These are phyloP conservation scores for Ascochyta viciae-villosae DNA, from an alignment of 2,329 filamentous ascomycete genomes.

Conservation along the genomic window DNA sequence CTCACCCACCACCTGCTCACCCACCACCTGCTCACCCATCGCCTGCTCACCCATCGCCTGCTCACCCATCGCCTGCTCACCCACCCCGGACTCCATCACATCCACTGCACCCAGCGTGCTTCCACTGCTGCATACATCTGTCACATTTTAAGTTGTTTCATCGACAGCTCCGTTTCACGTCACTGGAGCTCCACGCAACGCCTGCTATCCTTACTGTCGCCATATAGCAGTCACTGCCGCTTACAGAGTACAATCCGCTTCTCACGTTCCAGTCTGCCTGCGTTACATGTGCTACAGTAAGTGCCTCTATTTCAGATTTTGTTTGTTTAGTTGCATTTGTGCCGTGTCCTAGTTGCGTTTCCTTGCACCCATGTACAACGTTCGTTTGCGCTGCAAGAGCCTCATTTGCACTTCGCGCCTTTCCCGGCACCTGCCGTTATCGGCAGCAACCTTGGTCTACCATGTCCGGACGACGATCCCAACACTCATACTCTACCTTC, in stretches of 20 bases:
- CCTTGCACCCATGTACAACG: neutral
- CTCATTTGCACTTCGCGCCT: neutral
- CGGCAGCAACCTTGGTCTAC: neutral
- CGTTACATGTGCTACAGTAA: constrained; percentile 24
- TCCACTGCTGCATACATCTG: constrained; percentile 19
- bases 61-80: neutral
- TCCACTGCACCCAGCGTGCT: constrained; percentile 7
- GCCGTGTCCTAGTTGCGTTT: constrained; percentile 1
- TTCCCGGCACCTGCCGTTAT: neutral
- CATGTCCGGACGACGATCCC: neutral
- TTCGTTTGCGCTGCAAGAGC: neutral
- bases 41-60: neutral
- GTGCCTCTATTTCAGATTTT: constrained; percentile 10
- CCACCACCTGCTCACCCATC: neutral
- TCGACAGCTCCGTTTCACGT: constrained; percentile 32
- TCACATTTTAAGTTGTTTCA: constrained; percentile 25
- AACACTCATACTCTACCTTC: neutral
- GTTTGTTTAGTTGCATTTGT: constrained; percentile 4
- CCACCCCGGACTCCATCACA: neutral
- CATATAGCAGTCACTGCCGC: constrained; percentile 10
- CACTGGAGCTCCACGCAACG: constrained; percentile 17
- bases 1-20: no score
- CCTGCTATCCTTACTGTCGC: constrained; percentile 10
- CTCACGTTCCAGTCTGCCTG: constrained; percentile 14
- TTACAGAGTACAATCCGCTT: constrained; percentile 8